Base-by-base conservation (phyloP, 257 asterid genomes). In the Salvia splendens region DNA sequence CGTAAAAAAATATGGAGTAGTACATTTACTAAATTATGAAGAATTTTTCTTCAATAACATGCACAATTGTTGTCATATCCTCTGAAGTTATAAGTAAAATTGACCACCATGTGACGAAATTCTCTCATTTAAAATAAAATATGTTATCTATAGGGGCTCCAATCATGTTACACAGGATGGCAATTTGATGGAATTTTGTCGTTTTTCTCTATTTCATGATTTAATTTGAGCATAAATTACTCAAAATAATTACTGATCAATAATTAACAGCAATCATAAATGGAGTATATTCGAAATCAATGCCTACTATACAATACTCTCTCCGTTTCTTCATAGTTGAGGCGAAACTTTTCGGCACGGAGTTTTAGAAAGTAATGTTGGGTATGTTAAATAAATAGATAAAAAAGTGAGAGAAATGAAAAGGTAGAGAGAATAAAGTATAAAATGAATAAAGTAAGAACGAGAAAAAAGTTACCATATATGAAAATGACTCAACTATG, bases 121-220 rank as follows among this genome's bases (percentile, higher is more conserved):
- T 62, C 48, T 33, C 36, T 6, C 36, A 12, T 33, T 65, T 35
- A 32, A 65, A 65, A 15, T 50, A 50, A 40, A 65, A 65, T 14
- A 30, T 45, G 57, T 32, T 45, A 57, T 57, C 48, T 68, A 68
- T 11, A 4, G 17, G 10, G 65, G 47, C 52, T 66, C 68, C 73
- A 57, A 73, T 73, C 73, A 73, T 58, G 72, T 40, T 40, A 67
- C 45, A 73, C 73, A 41, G 57, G 48, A 61, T 66, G 70, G 50
- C 73, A 57, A 57, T 42, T 40, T 17, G 10, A 2, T 17, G 5
- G 42, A 33, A 1, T 5, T 10, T 30, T 54, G 30, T 28, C 16
- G 40, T 8, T 59, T 46, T 51, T 24, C 7, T 24, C 5, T 10
- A 33, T n/a, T 8, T 28, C 61, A 12, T 42, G 17, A 61, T 65